Evolutionary conservation across 352 stramenopile species (phyloP).

Genomic region (Globisporangium irregulare): DNA sequence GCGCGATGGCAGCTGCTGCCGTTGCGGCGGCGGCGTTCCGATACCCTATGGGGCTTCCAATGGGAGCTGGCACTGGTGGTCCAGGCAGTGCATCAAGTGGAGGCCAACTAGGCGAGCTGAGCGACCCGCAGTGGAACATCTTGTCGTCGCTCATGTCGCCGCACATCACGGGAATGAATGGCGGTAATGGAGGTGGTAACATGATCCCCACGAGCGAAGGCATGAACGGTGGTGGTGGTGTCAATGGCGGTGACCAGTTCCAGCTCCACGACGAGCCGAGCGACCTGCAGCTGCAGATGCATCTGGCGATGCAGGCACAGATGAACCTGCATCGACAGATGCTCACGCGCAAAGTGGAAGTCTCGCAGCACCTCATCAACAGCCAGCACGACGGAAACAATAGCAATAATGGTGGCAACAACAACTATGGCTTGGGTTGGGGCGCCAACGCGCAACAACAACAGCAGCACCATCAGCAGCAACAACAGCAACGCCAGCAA

Average conservation of each 20-base stretch:
- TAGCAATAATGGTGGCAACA: constrained; percentile 10
- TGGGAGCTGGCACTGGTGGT: background rate
- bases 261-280: constrained; percentile 54
- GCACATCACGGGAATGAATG: constrained; percentile 42
- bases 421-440: constrained; percentile 13
- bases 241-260: constrained; percentile 32
- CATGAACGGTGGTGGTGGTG: constrained; percentile 20
- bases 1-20: constrained; percentile 24
- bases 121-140: constrained; percentile 77
- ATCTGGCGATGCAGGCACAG: constrained; percentile 84
- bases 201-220: constrained; percentile 30
- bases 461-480: constrained; percentile 18
- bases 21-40: constrained; percentile 35
- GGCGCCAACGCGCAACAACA: constrained; percentile 12
- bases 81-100: background rate
- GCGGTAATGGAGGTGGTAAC: constrained; percentile 6
- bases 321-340: constrained; percentile 89
- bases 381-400: constrained; percentile 23
- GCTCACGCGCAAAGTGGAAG: constrained; percentile 82
- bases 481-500: constrained; percentile 18
- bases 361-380: constrained; percentile 54
- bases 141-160: constrained; percentile 77
- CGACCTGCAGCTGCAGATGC: constrained; percentile 81
- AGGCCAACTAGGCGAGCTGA: constrained; percentile 36
- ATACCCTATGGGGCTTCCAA: constrained; percentile 29